Evolutionary conservation across 1,284 basidiomycete genomes (phyloP), one percentile per base, ranked within the genome.

Genomic region (Takashimella koratensis): DNA sequence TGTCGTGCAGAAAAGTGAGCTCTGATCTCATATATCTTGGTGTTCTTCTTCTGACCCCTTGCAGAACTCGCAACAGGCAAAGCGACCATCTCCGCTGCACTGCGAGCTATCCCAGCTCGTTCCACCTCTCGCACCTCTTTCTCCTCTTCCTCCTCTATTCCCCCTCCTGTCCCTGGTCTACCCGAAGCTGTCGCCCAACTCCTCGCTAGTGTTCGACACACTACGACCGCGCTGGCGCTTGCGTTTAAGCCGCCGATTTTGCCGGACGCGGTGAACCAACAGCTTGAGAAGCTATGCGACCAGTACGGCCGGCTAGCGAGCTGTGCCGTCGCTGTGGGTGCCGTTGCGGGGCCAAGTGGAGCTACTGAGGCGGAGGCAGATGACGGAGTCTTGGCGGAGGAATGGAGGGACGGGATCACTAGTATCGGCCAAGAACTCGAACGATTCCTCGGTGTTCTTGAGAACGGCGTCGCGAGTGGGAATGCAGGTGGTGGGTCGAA

Each of bases 181-280:
- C 48, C 55, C 4, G 62, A 66, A 24, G 60, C 58, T 10, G 45
- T 69, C 22, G 23, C 45, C 11, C 55, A 62, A 23, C 58, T 71
- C 16, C 59, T 68, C 1, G 23, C 45, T 10, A 50, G 58, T 22
- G 47, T 71, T 4, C 52, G 60, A 25, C 64, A 68, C 22, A 55
- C 53, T 6, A 57, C 56, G 21, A 75, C 71, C 4, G 60, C 63
- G 10, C 57, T 72, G 5, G 59, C 70, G 4, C 56, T 75, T 11
- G 60, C 70, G 2, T 69, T 70, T 60, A 71, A 72, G 52, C 67
- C 71, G n/a, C 73, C 73, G 1, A 52, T 71, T 27, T 69, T 68
- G 3, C 25, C 58, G 5, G 53, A 53, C 10, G 71, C 65, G 2
- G 68, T 67, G 2, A 46, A 60, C 8, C 56, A 55, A 30, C 64